A percentile compares a stretch with the other conserved stretches of the same genome.
phyloP scores from a whole-genome alignment of 2,329 filamentous ascomycete species.

The Talaromyces sp. region DNA sequence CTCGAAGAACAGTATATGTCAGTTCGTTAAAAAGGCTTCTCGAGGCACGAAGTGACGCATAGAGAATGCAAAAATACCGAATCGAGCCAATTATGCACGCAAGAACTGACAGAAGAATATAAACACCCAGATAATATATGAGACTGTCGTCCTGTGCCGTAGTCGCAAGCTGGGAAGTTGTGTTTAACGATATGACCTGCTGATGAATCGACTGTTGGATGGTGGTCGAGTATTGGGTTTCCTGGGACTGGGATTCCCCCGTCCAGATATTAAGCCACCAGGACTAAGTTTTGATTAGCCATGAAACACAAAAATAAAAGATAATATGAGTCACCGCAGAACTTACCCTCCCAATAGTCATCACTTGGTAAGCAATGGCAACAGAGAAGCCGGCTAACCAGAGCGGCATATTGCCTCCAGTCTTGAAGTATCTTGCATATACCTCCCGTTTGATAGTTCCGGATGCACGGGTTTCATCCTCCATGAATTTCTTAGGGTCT shows the following conservation, averaged over 20 bases:
- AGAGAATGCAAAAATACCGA: constrained; percentile 58
- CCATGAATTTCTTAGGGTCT: constrained; percentile 56
- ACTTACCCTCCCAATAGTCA: constrained; percentile 48
- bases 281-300: constrained; percentile 20
- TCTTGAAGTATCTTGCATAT: constrained; percentile 63
- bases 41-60: constrained; percentile 62
- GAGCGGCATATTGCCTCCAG: constrained; percentile 58
- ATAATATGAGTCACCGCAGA: not conserved
- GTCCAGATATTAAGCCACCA: constrained; percentile 46
- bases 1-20: constrained; percentile 61
- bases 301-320: not conserved
- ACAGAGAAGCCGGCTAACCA: constrained; percentile 53
- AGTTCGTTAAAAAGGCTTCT: constrained; percentile 61
- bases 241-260: constrained; percentile 18
- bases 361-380: constrained; percentile 50
- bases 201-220: not conserved
- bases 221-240: constrained; percentile 8
- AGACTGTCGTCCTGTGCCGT: constrained; percentile 39
- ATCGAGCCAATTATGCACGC: constrained; percentile 56
- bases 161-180: not conserved
- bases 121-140: constrained; percentile 63
- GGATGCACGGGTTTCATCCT: constrained; percentile 65
- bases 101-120: constrained; percentile 54
- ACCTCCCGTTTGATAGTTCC: constrained; percentile 62
- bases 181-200: not conserved